A percentile compares a stretch with the other conserved stretches of the same genome.
Conservation (phyloP, 805 yeast species). For the Hagleromyces aurorensis region DNA sequence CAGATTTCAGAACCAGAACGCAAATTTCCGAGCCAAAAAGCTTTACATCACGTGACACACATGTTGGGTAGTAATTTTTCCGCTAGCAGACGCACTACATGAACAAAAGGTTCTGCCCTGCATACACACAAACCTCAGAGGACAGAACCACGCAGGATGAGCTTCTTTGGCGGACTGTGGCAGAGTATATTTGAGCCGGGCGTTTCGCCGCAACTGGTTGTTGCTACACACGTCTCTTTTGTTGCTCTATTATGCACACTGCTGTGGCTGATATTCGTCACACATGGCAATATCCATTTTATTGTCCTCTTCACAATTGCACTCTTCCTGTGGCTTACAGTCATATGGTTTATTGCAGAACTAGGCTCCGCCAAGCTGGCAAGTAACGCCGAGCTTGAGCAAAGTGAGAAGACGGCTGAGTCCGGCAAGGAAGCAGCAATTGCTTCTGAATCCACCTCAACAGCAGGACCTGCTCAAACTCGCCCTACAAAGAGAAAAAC, state of each 20-base stretch:
- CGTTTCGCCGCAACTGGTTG: constrained; percentile 77
- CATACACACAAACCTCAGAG: no score
- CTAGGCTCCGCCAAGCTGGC: constrained; percentile 36
- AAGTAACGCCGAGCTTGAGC: constrained; percentile 27
- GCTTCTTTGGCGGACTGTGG: constrained; percentile 57
- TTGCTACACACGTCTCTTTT: constrained; percentile 84
- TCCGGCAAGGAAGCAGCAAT: constrained; percentile 6
- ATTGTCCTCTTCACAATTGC: constrained; percentile 50
- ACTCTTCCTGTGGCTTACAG: constrained; percentile 60
- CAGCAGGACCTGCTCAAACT: no score
- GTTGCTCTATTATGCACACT: constrained; percentile 49
- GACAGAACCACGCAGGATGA: constrained; percentile 10
- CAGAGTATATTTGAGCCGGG: constrained; percentile 90
- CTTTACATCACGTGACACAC: no score
- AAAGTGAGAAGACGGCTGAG: constrained; percentile 15
- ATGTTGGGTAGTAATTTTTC: no score
- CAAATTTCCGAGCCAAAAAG: no score
- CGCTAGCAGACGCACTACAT: no score
- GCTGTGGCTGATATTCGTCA: constrained; percentile 47
- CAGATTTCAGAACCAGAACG: no score
- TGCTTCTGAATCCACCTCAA: no score
- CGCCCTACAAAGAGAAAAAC: no score
- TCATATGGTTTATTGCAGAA: constrained; percentile 84
- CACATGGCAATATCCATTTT: constrained; percentile 60
- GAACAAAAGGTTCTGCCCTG: no score